phyloP scores from a whole-genome alignment of 345 rosid species.

The Eutrema yunnanense region DNA sequence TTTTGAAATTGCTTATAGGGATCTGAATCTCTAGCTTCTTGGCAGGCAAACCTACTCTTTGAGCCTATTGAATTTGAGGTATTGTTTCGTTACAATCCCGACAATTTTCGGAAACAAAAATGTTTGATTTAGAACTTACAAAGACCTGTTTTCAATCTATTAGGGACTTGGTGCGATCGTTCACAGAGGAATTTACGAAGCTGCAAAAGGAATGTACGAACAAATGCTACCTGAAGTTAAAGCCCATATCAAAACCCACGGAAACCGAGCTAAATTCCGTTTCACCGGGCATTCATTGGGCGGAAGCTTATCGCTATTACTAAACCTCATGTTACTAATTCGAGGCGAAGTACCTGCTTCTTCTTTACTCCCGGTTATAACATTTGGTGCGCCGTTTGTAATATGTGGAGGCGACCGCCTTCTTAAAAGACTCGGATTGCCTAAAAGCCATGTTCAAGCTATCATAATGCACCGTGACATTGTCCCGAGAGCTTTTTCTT shows the following conservation, averaged over 20 bases:
- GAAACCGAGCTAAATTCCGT: conserved; percentile 52
- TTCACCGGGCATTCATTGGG: conserved; percentile 91
- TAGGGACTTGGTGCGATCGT: conserved; percentile 66
- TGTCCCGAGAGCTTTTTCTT: conserved; percentile 86
- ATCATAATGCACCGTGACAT: conserved; percentile 75
- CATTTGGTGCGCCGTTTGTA: conserved; percentile 77
- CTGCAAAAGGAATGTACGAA: conserved; percentile 89
- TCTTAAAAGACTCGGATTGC: conserved; percentile 68
- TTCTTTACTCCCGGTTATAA: conserved; percentile 70
- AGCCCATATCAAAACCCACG: conserved; percentile 45
- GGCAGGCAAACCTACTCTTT: conserved; percentile 86
- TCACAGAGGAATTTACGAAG: conserved; percentile 89
- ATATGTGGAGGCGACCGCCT: conserved; percentile 79
- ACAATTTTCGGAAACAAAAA: not conserved
- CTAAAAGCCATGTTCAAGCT: conserved; percentile 60
- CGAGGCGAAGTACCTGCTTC: conserved; percentile 66
- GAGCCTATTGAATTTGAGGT: conserved; percentile 87
- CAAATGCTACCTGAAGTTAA: conserved; percentile 79
- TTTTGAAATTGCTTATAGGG: conserved; percentile 41
- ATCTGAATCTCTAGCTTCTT: conserved; percentile 77
- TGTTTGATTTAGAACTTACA: not conserved
- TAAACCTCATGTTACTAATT: conserved; percentile 69
- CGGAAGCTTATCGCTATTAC: conserved; percentile 71
- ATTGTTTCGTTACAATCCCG: not conserved
- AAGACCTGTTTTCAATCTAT: not conserved